Conservation (phyloP, 495 filamentous ascomycete genomes). For the Annulohypoxylon bovei region DNA sequence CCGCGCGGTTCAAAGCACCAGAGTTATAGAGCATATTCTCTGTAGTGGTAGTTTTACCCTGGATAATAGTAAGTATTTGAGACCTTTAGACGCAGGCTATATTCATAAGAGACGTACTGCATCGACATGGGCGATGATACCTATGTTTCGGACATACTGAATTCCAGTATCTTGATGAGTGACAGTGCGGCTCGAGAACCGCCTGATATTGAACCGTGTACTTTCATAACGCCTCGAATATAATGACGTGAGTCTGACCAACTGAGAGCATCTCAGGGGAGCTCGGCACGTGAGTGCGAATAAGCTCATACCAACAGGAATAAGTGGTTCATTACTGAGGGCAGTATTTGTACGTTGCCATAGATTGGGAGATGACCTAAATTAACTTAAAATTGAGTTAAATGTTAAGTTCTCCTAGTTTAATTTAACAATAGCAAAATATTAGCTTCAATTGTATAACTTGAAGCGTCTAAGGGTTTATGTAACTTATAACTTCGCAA, state of each 20-base stretch:
- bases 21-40: constrained; percentile 99
- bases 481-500: not conserved
- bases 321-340: constrained; percentile 13
- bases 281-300: constrained; percentile 35
- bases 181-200: constrained; percentile 10
- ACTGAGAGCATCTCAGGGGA: constrained; percentile 38
- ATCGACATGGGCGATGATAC: constrained; percentile 99
- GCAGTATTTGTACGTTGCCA: not conserved
- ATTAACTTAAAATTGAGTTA: not conserved
- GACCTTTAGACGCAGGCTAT: constrained; percentile 8
- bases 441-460: not conserved
- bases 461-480: not conserved
- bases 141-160: constrained; percentile 84
- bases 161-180: constrained; percentile 49
- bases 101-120: constrained; percentile 65
- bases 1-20: constrained; percentile 85
- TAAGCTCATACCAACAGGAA: constrained; percentile 43
- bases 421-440: too few relatives aligned
- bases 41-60: constrained; percentile 99
- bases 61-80: constrained; percentile 5
- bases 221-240: constrained; percentile 18
- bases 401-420: not conserved
- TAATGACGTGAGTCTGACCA: constrained; percentile 21
- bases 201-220: constrained; percentile 15
- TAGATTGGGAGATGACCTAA: not conserved